Percentiles rank a stretch among this genome's conserved stretches.
Conservation (phyloP, 2,329 filamentous ascomycete species). For the Diplodia intermedia region DNA sequence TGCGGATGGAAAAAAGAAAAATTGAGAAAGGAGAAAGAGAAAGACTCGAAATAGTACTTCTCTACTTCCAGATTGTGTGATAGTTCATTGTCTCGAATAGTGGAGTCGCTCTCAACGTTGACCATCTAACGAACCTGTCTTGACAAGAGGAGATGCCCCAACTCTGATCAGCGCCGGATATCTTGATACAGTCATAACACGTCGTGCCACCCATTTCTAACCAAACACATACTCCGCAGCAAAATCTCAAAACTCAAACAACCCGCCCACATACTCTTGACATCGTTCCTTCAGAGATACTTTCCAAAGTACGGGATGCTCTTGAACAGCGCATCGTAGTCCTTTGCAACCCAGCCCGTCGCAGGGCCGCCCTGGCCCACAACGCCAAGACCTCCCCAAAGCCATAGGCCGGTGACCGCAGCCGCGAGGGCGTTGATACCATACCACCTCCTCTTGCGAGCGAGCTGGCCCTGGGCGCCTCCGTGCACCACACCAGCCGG, state of each 20-base stretch:
- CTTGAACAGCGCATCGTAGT: slow-evolving; percentile 78
- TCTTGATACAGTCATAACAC: slow-evolving; percentile 13
- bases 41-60: not conserved
- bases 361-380: slow-evolving; percentile 74
- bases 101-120: not conserved
- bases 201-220: slow-evolving; percentile 1
- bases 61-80: not conserved
- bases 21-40: not conserved
- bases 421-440: slow-evolving; percentile 70
- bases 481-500: slow-evolving; percentile 62
- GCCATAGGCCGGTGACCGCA: slow-evolving; percentile 72
- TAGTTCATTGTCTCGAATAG: not conserved
- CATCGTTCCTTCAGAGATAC: slow-evolving; percentile 53
- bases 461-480: slow-evolving; percentile 57
- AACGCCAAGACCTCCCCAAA: slow-evolving; percentile 79
- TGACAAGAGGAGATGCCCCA: slow-evolving; percentile 8
- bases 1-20: not conserved
- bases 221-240: not conserved
- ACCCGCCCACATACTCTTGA: not conserved
- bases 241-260: not conserved
- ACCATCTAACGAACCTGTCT: not conserved
- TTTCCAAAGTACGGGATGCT: slow-evolving; percentile 64
- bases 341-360: slow-evolving; percentile 78
- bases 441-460: slow-evolving; percentile 72
- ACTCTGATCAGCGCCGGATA: slow-evolving; percentile 21